Evolutionary conservation across 1,139 yeast species (phyloP).

Genomic region (Geotrichum macrosporum): DNA sequence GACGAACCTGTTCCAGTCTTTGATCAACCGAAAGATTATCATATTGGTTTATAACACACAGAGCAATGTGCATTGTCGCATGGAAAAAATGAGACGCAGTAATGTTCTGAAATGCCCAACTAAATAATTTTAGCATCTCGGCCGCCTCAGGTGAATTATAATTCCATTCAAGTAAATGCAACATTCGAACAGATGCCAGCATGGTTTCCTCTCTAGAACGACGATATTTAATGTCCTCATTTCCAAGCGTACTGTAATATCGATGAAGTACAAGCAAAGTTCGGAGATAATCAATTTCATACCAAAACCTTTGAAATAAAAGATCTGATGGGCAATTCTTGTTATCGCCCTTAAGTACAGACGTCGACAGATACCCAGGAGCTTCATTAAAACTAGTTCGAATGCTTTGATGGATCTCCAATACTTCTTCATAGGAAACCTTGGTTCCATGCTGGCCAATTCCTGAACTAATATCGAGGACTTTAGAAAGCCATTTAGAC

Average conservation of each 20-base stretch:
- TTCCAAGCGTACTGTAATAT: constrained; percentile 31
- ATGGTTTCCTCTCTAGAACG: constrained; percentile 32
- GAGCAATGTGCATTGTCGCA: constrained; percentile 7
- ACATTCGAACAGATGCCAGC: constrained; percentile 32
- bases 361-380: constrained; percentile 27
- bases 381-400: constrained; percentile 28
- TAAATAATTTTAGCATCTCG: constrained; percentile 20
- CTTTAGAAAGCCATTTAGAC: constrained; percentile 4
- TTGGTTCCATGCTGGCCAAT: constrained; percentile 14
- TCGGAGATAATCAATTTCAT: constrained; percentile 34
- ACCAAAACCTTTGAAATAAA: constrained; percentile 33
- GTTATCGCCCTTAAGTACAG: constrained; percentile 13
- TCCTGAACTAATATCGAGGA: constrained; percentile 8
- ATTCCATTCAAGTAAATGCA: constrained; percentile 35
- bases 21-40: constrained; percentile 16
- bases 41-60: constrained; percentile 9
- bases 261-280: constrained; percentile 35
- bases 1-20: constrained; percentile 11
- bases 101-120: constrained; percentile 13
- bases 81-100: constrained; percentile 12
- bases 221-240: constrained; percentile 25
- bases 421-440: constrained; percentile 25
- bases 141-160: constrained; percentile 30
- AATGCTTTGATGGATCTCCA: constrained; percentile 30
- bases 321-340: constrained; percentile 23